phyloP scores from a whole-genome alignment of 179 eudicot species.

The Nepenthes alata region DNA sequence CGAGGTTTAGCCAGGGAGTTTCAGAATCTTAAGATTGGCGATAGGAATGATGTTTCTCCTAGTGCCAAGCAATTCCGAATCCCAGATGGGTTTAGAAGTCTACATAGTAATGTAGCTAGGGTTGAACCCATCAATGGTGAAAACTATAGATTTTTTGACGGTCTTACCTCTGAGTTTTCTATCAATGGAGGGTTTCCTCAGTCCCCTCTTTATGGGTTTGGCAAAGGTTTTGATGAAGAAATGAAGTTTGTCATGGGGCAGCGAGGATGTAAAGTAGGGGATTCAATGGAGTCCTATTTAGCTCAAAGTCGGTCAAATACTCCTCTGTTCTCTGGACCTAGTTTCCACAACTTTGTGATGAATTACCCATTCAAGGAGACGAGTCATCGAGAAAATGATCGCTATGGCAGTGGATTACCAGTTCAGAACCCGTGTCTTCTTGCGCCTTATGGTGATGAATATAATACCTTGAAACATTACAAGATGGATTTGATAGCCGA shows the following conservation, averaged over 20 bases:
- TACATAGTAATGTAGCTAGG: constrained; percentile 11
- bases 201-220: not conserved
- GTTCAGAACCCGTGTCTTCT: constrained; percentile 15
- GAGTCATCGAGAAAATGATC: constrained; percentile 9
- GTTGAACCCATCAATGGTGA: constrained; percentile 9
- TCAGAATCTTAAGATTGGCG: constrained; percentile 28
- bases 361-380: constrained; percentile 15
- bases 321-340: not conserved
- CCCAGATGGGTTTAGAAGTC: constrained; percentile 16
- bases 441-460: constrained; percentile 13
- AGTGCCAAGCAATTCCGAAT: constrained; percentile 12
- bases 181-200: constrained; percentile 15
- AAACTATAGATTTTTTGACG: constrained; percentile 17
- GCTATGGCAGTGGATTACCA: constrained; percentile 10
- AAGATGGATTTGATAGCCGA: constrained; percentile 8
- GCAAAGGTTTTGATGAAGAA: constrained; percentile 19
- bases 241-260: constrained; percentile 14
- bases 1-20: constrained; percentile 28
- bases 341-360: constrained; percentile 10
- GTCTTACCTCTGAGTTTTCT: constrained; percentile 13
- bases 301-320: constrained; percentile 6
- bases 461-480: constrained; percentile 12
- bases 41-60: constrained; percentile 10
- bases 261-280: constrained; percentile 14
- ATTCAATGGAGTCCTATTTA: constrained; percentile 15